phyloP scores from a whole-genome alignment of 2,329 filamentous ascomycete genomes.

The Aspergillus aculeatus region DNA sequence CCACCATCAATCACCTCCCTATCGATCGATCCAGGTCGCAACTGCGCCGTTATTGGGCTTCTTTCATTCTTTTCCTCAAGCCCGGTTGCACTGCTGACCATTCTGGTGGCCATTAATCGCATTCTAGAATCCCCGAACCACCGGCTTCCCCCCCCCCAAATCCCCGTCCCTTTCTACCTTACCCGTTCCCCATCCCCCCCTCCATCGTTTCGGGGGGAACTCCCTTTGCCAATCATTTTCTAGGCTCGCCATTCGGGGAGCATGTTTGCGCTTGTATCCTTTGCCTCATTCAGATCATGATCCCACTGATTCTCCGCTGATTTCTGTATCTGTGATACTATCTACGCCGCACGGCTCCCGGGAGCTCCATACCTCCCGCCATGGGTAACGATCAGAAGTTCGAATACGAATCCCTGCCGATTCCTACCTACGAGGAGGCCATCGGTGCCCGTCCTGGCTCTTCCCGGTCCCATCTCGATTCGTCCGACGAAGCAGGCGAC shows the following conservation, averaged over 20 bases:
- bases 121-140: not conserved
- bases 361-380: conserved; percentile 31
- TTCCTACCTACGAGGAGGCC: conserved; percentile 82
- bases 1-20: not conserved
- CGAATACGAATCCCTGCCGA: conserved; percentile 64
- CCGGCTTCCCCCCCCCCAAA: not conserved
- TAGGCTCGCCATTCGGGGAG: conserved; percentile 16
- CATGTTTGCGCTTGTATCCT: conserved; percentile 33
- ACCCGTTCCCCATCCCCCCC: not conserved
- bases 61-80: not conserved
- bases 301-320: conserved; percentile 33
- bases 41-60: not conserved
- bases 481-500: conserved; percentile 61
- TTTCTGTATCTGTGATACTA: conserved; percentile 27
- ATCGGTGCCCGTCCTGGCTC: conserved; percentile 59
- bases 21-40: not conserved
- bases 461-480: conserved; percentile 49
- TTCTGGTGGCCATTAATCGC: not conserved
- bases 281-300: conserved; percentile 41
- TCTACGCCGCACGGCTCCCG: conserved; percentile 33
- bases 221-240: conserved; percentile 2
- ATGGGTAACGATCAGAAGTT: conserved; percentile 54
- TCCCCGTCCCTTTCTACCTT: conserved; percentile 1
- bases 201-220: conserved; percentile 11
- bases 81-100: not conserved